Conservation (phyloP, 768 basidiomycete species). For the Chalciporus chontae region DNA sequence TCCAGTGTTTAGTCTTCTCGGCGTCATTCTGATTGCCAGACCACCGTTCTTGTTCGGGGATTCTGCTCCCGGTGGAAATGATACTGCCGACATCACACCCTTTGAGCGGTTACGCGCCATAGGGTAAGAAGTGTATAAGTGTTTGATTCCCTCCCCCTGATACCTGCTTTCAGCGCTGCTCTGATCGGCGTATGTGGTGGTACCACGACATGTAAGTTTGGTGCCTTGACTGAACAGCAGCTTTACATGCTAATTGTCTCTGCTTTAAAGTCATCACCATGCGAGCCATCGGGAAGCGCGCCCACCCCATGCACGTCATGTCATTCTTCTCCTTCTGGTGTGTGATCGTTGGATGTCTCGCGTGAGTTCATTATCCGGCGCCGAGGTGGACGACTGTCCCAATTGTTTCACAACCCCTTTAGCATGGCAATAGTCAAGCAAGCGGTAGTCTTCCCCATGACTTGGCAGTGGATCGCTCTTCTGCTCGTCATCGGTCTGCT, state of each 20-base stretch:
- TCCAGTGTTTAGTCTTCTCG: constrained; percentile 61
- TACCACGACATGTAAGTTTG: constrained; percentile 67
- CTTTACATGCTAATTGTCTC: neutral
- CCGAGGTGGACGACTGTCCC: neutral
- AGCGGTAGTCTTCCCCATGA: constrained; percentile 14
- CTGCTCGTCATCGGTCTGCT: constrained; percentile 14
- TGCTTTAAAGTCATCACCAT: constrained; percentile 41
- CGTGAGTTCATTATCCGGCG: constrained; percentile 3
- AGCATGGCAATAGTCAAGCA: constrained; percentile 11
- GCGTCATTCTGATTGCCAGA: constrained; percentile 79
- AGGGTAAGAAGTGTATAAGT: constrained; percentile 33
- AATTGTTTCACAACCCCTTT: neutral
- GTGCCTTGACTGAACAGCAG: neutral
- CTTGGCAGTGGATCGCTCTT: constrained; percentile 15
- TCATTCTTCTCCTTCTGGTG: constrained; percentile 62
- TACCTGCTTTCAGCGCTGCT: constrained; percentile 41
- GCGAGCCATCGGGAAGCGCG: constrained; percentile 71
- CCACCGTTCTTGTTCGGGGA: constrained; percentile 70
- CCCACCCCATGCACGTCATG: constrained; percentile 71
- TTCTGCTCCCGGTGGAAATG: neutral
- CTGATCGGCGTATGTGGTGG: constrained; percentile 64
- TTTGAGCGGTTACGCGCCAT: constrained; percentile 56
- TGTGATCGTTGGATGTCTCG: constrained; percentile 26
- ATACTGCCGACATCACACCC: constrained; percentile 10
- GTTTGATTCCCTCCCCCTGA: neutral